phyloP scores from a whole-genome alignment of 305 asterid species.

The Fraxinus nigra region DNA sequence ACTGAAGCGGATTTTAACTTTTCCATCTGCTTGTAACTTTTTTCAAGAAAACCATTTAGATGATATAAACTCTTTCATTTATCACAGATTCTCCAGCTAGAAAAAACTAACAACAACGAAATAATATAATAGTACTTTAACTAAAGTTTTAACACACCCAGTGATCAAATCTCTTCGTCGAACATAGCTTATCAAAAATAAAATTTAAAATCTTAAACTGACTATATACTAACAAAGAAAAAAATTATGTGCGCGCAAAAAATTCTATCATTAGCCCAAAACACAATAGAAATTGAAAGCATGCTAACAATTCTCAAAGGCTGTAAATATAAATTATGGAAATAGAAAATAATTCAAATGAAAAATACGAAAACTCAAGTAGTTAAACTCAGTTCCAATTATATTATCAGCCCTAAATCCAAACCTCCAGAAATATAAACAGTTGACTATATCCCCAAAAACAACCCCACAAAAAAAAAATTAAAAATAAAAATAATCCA shows the following conservation, averaged over 20 bases:
- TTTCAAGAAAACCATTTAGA: background rate
- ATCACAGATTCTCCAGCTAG: background rate
- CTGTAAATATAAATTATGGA: background rate
- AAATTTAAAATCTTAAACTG: background rate
- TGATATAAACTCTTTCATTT: background rate
- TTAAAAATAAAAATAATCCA: background rate
- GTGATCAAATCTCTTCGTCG: constrained; percentile 1
- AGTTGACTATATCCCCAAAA: background rate
- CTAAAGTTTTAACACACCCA: background rate
- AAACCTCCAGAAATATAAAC: background rate
- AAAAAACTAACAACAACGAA: background rate
- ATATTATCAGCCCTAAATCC: background rate
- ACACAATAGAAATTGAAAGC: background rate
- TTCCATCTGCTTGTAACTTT: background rate
- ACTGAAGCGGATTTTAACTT: background rate
- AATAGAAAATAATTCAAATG: background rate
- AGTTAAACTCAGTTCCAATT: background rate
- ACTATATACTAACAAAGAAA: background rate
- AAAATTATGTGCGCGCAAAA: background rate
- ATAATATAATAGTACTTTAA: background rate
- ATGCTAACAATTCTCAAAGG: background rate
- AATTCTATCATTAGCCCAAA: background rate
- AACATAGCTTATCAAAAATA: background rate
- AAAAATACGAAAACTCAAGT: background rate
- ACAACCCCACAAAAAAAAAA: background rate